Conservation (phyloP, 1,284 basidiomycete genomes). For the Earliella scabrosa region DNA sequence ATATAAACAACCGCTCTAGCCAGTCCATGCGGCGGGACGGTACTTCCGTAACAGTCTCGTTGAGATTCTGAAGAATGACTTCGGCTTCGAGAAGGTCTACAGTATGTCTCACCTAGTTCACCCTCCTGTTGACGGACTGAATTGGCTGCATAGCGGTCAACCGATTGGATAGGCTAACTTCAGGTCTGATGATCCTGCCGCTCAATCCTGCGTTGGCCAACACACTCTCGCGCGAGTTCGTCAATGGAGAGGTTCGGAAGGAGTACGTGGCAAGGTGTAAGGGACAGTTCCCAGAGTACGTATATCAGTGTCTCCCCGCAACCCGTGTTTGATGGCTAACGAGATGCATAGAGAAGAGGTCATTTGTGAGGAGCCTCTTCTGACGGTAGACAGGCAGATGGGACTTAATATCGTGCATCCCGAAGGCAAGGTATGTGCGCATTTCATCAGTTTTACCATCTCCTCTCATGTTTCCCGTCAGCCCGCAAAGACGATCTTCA, state of each 20-base stretch:
- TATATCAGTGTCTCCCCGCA: too few relatives aligned
- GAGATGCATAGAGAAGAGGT: constrained; percentile 67
- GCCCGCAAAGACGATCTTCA: constrained; percentile 92
- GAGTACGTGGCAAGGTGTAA: constrained; percentile 90
- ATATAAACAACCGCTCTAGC: constrained; percentile 46
- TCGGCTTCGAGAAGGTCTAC: constrained; percentile 83
- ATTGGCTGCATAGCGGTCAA: constrained; percentile 75
- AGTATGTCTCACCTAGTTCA: constrained; percentile 54
- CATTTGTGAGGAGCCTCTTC: constrained; percentile 83
- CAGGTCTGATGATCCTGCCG: constrained; percentile 95
- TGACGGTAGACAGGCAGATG: constrained; percentile 95
- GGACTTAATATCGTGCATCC: constrained; percentile 95
- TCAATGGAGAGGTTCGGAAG: constrained; percentile 80
- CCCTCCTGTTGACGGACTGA: background rate
- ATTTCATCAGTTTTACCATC: background rate
- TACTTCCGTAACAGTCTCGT: constrained; percentile 89
- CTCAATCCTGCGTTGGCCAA: constrained; percentile 76
- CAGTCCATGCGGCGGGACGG: constrained; percentile 88
- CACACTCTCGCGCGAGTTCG: constrained; percentile 81
- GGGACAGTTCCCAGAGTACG: constrained; percentile 85
- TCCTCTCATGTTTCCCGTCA: constrained; percentile 34
- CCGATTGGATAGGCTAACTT: constrained; percentile 92
- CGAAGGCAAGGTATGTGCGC: constrained; percentile 77
- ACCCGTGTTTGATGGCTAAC: too few relatives aligned
- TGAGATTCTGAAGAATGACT: constrained; percentile 86